Evolutionary conservation across 257 asterid species (phyloP).

Genomic region (Solanum medicagineum): DNA sequence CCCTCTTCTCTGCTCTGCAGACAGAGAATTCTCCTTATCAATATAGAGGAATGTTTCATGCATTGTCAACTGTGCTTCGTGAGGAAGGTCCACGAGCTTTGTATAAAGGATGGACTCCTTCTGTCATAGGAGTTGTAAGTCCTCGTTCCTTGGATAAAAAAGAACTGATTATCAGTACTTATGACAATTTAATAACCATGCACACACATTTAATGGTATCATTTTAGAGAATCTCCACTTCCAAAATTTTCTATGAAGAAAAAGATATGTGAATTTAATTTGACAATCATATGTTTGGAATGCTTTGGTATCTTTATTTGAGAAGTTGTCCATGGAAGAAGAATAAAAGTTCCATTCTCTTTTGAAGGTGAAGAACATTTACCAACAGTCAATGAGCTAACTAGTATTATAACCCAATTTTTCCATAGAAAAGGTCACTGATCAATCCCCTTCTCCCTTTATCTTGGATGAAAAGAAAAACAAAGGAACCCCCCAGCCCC

Average conservation of each 20-base stretch:
- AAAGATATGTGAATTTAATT: not conserved
- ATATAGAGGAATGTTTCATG: slow-evolving; percentile 93
- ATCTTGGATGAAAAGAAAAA: not conserved
- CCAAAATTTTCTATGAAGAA: not conserved
- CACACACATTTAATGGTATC: not conserved
- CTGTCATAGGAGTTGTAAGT: slow-evolving; percentile 98
- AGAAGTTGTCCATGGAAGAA: not conserved
- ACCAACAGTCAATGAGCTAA: not conserved
- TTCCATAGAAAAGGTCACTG: not conserved
- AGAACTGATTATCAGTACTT: not conserved
- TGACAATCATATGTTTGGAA: not conserved
- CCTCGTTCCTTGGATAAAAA: not conserved
- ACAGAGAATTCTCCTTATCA: slow-evolving; percentile 81
- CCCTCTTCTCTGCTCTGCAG: slow-evolving; percentile 28
- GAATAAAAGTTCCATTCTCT: not conserved
- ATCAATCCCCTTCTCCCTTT: not conserved
- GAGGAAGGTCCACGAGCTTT: slow-evolving; percentile 94
- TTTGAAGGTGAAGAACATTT: not conserved
- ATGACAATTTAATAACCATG: not conserved
- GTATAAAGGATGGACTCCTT: slow-evolving; percentile 99
- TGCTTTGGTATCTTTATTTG: not conserved
- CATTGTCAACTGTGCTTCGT: slow-evolving; percentile 90
- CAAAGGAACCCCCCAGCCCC: not conserved
- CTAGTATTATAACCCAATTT: not conserved
- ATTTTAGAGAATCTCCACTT: not conserved